Evolutionary conservation across 2,329 filamentous ascomycete species (phyloP).

Genomic region (Aotearoamyces nothofagi): DNA sequence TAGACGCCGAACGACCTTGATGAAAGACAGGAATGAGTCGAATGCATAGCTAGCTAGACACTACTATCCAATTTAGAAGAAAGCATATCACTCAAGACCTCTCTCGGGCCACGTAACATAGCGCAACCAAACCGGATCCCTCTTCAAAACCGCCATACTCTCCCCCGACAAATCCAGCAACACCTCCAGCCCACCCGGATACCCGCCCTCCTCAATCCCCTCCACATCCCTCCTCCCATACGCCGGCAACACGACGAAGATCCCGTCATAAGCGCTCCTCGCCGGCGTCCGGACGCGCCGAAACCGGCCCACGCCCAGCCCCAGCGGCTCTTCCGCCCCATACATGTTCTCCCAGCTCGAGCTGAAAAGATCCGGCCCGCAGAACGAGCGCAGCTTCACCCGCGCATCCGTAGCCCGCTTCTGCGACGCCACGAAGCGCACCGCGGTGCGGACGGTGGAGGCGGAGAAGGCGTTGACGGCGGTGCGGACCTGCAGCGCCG

Average conservation of each 20-base stretch:
- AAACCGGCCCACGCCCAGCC: conserved; percentile 4
- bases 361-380: conserved; percentile 3
- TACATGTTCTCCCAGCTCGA: conserved; percentile 5
- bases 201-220: background rate
- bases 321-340: conserved; percentile 2
- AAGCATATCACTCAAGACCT: too few species aligned
- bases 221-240: conserved; percentile 1
- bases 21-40: too few species aligned
- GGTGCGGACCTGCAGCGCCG: conserved; percentile 1
- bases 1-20: too few species aligned
- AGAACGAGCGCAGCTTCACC: conserved; percentile 3
- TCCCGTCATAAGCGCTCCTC: conserved; percentile 2
- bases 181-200: conserved; percentile 1
- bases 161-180: conserved; percentile 1
- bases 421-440: conserved; percentile 3
- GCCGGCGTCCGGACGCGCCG: conserved; percentile 2
- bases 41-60: too few species aligned
- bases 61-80: too few species aligned
- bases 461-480: conserved; percentile 2
- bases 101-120: conserved; percentile 1
- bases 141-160: conserved; percentile 2
- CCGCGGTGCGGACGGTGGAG: conserved; percentile 1
- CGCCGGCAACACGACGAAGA: conserved; percentile 4
- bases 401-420: conserved; percentile 2
- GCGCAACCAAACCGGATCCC: background rate